phyloP scores from a whole-genome alignment of 2,329 filamentous ascomycete genomes.

The Phaeomoniella chlamydospora region DNA sequence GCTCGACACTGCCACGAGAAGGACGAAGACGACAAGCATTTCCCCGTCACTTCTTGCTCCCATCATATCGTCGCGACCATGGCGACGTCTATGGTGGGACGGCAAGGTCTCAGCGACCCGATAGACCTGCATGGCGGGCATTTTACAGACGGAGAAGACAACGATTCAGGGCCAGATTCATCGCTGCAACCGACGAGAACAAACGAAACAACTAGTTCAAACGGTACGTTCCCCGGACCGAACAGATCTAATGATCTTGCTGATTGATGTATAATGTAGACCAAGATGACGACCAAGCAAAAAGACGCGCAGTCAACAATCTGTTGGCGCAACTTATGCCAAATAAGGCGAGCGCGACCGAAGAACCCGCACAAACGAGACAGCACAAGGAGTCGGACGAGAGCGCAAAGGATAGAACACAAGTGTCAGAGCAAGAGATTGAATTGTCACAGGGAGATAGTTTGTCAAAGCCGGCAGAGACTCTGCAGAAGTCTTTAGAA shows the following conservation, averaged over 20 bases:
- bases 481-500: not conserved
- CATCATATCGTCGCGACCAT: conserved; percentile 32
- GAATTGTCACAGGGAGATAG: not conserved
- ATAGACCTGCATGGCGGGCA: not conserved
- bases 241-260: too few species aligned
- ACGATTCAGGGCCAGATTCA: not conserved
- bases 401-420: not conserved
- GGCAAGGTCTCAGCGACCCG: conserved; percentile 17
- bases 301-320: not conserved
- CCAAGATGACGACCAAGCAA: not conserved
- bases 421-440: not conserved
- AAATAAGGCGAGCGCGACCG: not conserved
- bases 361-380: not conserved
- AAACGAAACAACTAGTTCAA: not conserved
- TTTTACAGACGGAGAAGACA: not conserved
- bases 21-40: not conserved
- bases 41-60: conserved; percentile 4
- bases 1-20: not conserved
- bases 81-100: conserved; percentile 30
- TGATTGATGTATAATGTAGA: too few species aligned
- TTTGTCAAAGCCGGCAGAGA: not conserved
- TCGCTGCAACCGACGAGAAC: not conserved
- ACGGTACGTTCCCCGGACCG: not conserved
- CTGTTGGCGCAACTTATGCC: not conserved
- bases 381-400: not conserved